Evolutionary conservation across 768 basidiomycete species (phyloP).

Genomic region (Tricholoma saponaceum): DNA sequence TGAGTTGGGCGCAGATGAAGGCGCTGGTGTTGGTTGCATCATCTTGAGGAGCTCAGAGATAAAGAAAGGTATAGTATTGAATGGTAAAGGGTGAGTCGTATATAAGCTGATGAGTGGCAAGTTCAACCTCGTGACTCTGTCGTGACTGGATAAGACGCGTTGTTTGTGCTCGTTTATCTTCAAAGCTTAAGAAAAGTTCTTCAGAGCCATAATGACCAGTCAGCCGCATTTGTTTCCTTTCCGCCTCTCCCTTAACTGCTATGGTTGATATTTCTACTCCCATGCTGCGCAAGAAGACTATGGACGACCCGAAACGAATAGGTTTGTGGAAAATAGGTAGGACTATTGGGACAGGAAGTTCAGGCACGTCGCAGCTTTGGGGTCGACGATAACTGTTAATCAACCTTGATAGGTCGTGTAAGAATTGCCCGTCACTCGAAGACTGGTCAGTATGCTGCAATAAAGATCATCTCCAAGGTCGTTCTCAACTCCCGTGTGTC

Average conservation of each 20-base stretch:
- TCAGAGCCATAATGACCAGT: conserved; percentile 2
- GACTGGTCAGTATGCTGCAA: conserved; percentile 85
- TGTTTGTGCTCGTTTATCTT: conserved; percentile 27
- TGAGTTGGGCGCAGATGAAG: conserved; percentile 53
- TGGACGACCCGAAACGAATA: conserved; percentile 60
- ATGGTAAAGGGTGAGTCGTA: background rate
- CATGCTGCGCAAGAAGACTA: conserved; percentile 19
- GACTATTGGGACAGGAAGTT: conserved; percentile 78
- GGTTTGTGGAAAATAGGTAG: conserved; percentile 83
- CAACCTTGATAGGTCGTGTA: conserved; percentile 64
- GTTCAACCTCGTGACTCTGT: conserved; percentile 14
- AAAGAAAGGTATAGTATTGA: background rate
- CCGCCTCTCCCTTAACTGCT: conserved; percentile 1
- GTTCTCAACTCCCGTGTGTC: conserved; percentile 64
- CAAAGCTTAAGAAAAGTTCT: no score
- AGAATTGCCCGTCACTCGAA: conserved; percentile 84
- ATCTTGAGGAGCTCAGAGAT: conserved; percentile 14
- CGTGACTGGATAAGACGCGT: conserved; percentile 24
- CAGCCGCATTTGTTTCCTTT: conserved; percentile 16
- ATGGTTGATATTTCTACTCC: conserved; percentile 26
- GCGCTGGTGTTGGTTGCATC: conserved; percentile 69
- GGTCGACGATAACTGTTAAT: background rate
- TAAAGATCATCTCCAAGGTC: conserved; percentile 90
- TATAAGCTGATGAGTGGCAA: no score
- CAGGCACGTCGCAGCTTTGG: conserved; percentile 44